These are phyloP conservation scores for Cucumis hystrix DNA, from an alignment of 306 rosid genomes.

Conservation along the genomic window DNA sequence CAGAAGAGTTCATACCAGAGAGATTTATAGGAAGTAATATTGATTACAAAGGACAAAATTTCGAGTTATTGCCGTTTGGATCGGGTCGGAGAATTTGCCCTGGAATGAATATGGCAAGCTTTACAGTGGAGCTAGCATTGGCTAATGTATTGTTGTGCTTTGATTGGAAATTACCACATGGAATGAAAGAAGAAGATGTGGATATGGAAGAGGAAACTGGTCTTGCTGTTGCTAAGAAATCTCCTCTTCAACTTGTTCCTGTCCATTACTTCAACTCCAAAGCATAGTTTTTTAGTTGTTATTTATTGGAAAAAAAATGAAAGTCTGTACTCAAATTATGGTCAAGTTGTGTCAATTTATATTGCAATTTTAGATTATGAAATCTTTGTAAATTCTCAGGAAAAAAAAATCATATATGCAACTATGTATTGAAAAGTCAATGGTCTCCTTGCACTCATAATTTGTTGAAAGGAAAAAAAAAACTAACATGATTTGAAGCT, in stretches of 20 bases:
- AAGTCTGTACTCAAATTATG: too few relatives aligned
- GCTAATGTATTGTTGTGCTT: constrained; percentile 26
- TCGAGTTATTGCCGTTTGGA: constrained; percentile 4
- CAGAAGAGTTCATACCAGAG: constrained; percentile 22
- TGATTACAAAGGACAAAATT: constrained; percentile 20
- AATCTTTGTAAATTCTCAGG: too few relatives aligned
- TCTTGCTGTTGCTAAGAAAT: neutral
- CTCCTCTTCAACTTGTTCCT: neutral
- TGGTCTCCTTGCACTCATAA: too few relatives aligned
- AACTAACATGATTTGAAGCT: too few relatives aligned
- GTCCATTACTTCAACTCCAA: neutral
- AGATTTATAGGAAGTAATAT: constrained; percentile 14
- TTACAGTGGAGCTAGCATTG: constrained; percentile 7
- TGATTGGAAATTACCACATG: constrained; percentile 20
- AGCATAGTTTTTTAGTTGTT: too few relatives aligned
- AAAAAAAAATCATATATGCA: too few relatives aligned
- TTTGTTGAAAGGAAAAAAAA: too few relatives aligned
- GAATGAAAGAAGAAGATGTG: neutral
- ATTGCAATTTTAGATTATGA: too few relatives aligned
- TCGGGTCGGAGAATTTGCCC: constrained; percentile 29
- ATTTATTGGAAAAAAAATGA: too few relatives aligned
- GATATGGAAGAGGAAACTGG: neutral
- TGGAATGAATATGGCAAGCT: constrained; percentile 1
- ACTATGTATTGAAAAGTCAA: too few relatives aligned
- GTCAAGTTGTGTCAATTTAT: too few relatives aligned